Base-by-base conservation (phyloP, 371 early-diverging fungal species). In the Mortierella sp. region DNA sequence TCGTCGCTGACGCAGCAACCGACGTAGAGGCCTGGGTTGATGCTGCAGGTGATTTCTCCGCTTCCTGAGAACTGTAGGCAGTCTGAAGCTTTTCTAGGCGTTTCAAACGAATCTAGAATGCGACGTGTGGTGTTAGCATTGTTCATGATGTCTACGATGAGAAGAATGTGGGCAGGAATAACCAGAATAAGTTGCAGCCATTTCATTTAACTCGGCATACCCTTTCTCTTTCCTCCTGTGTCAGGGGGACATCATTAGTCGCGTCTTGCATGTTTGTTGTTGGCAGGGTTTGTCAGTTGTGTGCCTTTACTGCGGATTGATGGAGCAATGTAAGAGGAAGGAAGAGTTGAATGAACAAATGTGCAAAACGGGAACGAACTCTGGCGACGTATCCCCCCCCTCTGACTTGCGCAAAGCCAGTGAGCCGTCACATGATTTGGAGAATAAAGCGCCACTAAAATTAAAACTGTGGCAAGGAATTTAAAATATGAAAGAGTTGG, bases 71-170 rank as follows among this genome's bases (percentile, higher is more conserved):
- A 63, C 32, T 57, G 60, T 37, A 39, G 69, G 63, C 37, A n/a
- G 63, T 62, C 69, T 88, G 89, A 5, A 94, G 79, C 70, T 91
- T 93, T 39, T 92, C 93, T 37, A 92, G 83, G 24, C 93, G 90
- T 64, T 92, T 93, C 65, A 89, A 86, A 45, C 94, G 90, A 69
- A 94, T 92, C 93, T 94, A 83, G n/a, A 66, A 39, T 55, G 22
- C 5, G 35, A n/a, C 18, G 28, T 26, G 45, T 11, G 22, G 14
- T 39, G 22, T 24, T 18, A 43, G 26, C 14, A 45, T 62, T 60
- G 37, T 32, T 5, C 5, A 35, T 39, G 39, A 35, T 4, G 22
- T 37, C 0, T 16, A 30, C 35, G 28, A n/a, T 39, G n/a, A 22
- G n/a, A 22, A 6, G 18, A n/a, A n/a, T n/a, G n/a, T n/a, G n/a